Evolutionary conservation across 2,329 filamentous ascomycete genomes (phyloP).

Genomic region (Coleophoma eucalyptorum): DNA sequence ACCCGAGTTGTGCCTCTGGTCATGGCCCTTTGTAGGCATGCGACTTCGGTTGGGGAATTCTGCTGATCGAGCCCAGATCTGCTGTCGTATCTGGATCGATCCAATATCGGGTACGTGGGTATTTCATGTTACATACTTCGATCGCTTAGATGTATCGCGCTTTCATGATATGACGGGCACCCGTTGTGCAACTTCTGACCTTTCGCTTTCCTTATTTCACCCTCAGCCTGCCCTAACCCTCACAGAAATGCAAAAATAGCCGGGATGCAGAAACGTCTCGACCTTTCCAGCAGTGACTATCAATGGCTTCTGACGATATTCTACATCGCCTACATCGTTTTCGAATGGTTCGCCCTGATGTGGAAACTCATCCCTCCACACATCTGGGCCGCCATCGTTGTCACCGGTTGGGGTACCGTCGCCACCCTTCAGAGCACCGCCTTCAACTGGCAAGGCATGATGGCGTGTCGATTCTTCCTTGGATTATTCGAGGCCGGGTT

Average conservation of each 20-base stretch:
- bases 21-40: constrained; percentile 12
- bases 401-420: constrained; percentile 29
- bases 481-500: constrained; percentile 42
- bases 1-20: constrained; percentile 43
- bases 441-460: constrained; percentile 30
- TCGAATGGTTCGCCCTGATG: constrained; percentile 33
- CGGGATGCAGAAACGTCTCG: constrained; percentile 46
- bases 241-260: constrained; percentile 48
- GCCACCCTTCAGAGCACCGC: constrained; percentile 42
- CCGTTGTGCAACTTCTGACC: background rate
- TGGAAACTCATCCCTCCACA: constrained; percentile 34
- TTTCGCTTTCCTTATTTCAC: background rate
- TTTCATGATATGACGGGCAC: background rate
- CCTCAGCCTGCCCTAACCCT: background rate
- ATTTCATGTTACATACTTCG: background rate
- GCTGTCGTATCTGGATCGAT: constrained; percentile 42
- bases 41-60: no score
- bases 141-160: background rate
- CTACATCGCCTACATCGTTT: constrained; percentile 35
- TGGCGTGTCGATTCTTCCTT: constrained; percentile 36
- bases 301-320: constrained; percentile 36
- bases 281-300: constrained; percentile 37
- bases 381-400: constrained; percentile 30
- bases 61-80: constrained; percentile 29
- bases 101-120: constrained; percentile 39